Percentiles rank a stretch among this genome's conserved stretches.
These are phyloP conservation scores for Phaeosphaeriaceae sp. DNA, from an alignment of 2,329 filamentous ascomycete genomes.

Conservation along the genomic window DNA sequence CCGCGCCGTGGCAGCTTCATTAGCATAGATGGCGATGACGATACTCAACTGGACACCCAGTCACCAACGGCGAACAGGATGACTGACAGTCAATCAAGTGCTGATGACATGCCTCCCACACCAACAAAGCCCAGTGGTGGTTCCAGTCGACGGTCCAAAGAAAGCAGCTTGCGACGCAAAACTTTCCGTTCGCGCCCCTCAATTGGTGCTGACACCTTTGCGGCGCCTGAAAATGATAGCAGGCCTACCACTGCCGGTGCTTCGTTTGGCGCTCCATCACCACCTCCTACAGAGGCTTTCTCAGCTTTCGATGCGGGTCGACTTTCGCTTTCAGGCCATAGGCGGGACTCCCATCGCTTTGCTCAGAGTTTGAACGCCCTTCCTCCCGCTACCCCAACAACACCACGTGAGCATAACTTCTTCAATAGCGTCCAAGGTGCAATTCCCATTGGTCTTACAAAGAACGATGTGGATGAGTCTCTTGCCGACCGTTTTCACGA, in stretches of 20 bases:
- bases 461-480: conserved; percentile 75
- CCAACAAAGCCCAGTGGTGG: conserved; percentile 76
- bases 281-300: conserved; percentile 77
- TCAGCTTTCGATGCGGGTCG: conserved; percentile 80
- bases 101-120: conserved; percentile 87
- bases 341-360: conserved; percentile 48
- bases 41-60: conserved; percentile 52
- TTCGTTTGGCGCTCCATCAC: conserved; percentile 67
- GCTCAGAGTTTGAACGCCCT: conserved; percentile 55
- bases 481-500: conserved; percentile 76
- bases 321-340: conserved; percentile 74
- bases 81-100: conserved; percentile 62
- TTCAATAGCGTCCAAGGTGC: conserved; percentile 68
- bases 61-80: conserved; percentile 61
- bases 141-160: conserved; percentile 54
- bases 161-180: conserved; percentile 59
- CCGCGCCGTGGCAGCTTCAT: conserved; percentile 73
- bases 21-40: conserved; percentile 80
- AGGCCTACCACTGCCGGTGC: conserved; percentile 54
- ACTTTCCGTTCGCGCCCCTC: conserved; percentile 55
- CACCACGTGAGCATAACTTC: conserved; percentile 62
- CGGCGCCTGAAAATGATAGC: conserved; percentile 42
- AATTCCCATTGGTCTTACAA: conserved; percentile 65
- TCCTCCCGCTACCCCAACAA: conserved; percentile 84
- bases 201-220: conserved; percentile 56